These are phyloP conservation scores for Hirschfeldia incana DNA, from an alignment of 345 rosid genomes.

Conservation along the genomic window DNA sequence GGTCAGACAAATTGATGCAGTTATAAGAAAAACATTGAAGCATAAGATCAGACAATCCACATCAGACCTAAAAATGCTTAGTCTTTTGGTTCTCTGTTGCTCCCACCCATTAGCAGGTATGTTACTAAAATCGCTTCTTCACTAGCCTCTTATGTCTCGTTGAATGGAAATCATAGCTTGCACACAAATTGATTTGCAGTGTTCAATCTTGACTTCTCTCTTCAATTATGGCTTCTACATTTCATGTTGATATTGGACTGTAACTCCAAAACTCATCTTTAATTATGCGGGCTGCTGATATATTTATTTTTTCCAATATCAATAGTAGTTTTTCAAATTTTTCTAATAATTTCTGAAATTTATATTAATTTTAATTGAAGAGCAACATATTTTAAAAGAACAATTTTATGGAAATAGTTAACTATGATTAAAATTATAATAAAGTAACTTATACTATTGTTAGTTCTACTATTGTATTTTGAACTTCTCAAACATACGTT, in stretches of 20 bases:
- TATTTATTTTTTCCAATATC: not conserved
- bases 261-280: not conserved
- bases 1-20: not conserved
- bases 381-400: not conserved
- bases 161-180: not conserved
- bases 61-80: not conserved
- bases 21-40: no score
- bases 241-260: not conserved
- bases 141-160: not conserved
- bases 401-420: no score
- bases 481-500: no score
- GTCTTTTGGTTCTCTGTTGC: not conserved
- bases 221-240: not conserved
- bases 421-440: not conserved
- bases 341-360: not conserved
- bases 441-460: no score
- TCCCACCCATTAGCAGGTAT: not conserved
- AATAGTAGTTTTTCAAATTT: not conserved
- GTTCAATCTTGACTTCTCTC: not conserved
- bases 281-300: not conserved
- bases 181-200: not conserved
- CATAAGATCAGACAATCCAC: no score
- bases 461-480: no score
- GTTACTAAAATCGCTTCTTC: not conserved
- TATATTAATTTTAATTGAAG: no score